A percentile compares a stretch with the other conserved stretches of the same genome.
These are phyloP conservation scores for Westerdykella sp. DNA, from an alignment of 2,329 filamentous ascomycete genomes.

Conservation along the genomic window DNA sequence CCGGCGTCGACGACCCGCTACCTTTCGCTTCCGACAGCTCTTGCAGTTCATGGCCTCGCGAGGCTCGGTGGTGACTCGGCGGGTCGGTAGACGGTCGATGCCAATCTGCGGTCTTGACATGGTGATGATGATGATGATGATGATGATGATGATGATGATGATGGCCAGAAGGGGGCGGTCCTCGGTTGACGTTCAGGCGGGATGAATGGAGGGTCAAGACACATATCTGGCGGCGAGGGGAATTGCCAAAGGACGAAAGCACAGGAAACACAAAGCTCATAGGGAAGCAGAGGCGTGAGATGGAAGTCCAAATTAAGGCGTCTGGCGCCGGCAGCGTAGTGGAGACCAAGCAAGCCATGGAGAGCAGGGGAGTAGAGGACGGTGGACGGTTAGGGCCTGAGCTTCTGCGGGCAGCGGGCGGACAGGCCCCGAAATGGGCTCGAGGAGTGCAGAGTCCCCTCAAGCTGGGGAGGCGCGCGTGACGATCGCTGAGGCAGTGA, in stretches of 20 bases:
- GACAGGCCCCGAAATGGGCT: slow-evolving; percentile 27
- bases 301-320: slow-evolving; percentile 38
- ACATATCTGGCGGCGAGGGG: slow-evolving; percentile 27
- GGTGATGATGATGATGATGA: slow-evolving; percentile 28
- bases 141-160: too few species aligned
- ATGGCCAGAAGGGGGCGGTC: slow-evolving; percentile 24
- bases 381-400: slow-evolving; percentile 26
- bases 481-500: slow-evolving; percentile 16
- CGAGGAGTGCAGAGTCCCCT: slow-evolving; percentile 7
- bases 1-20: slow-evolving; percentile 35
- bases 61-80: slow-evolving; percentile 66
- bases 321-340: slow-evolving; percentile 20
- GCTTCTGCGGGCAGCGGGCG: slow-evolving; percentile 22
- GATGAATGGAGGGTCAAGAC: slow-evolving; percentile 18
- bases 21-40: slow-evolving; percentile 87
- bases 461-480: slow-evolving; percentile 17
- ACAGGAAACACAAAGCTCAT: slow-evolving; percentile 19
- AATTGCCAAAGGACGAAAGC: slow-evolving; percentile 12
- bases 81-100: slow-evolving; percentile 70
- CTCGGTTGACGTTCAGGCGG: slow-evolving; percentile 27
- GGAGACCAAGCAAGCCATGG: slow-evolving; percentile 7
- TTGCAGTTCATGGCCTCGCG: slow-evolving; percentile 95
- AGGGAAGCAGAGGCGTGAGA: slow-evolving; percentile 25
- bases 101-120: slow-evolving; percentile 73
- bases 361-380: neutral